Base-by-base conservation (phyloP, 2,329 filamentous ascomycete species). In the Tolypocladium album region DNA sequence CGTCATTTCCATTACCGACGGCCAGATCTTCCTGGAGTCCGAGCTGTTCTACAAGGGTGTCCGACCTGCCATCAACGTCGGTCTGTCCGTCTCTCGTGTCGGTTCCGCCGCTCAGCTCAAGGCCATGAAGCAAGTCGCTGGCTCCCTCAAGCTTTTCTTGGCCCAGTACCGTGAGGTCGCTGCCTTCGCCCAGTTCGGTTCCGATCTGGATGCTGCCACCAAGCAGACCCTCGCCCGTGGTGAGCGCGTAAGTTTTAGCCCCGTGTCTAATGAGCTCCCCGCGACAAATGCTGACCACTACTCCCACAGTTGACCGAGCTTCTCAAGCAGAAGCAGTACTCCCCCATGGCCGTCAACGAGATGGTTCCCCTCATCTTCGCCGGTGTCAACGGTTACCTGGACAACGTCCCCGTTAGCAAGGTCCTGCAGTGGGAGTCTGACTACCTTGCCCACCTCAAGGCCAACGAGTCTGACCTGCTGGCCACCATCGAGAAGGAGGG, bases 31-130 rank as follows among this genome's bases (percentile, higher is more conserved):
- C 90, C 86, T 99, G 84, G 94, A 99, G 82, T 81, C 93, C 69
- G 94, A 99, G 81, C 86, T 97, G 67, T 99, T 97, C 89, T 97
- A 97, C 91, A 99, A 99, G 90, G 94, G 94, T 95, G 82, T 99
- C 80, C 93, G 94, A 76, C 94, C 94, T 72, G 94, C 94, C 82
- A 99, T 99, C 80, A 99, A 99, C 87, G 94, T 99, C 89, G 94
- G 94, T 94, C 90, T 99, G 71, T 99, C 94, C 73, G 94, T 99
- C 72, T 99, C 94, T 70, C 94, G 94, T 90, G 94, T 99, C 88
- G 94, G 94, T 78, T 99, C 94, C 75, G 91, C 94, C 78, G 94
- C 94, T 76, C 94, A 99, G 87, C 87, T 97, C 79, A 99, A 97
- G 90, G 92, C 94, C 82, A 99, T 99, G 94, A 99, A 99, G 88